These are phyloP conservation scores for Chalciporus sp. DNA, from an alignment of 1,284 basidiomycete genomes.

Conservation along the genomic window DNA sequence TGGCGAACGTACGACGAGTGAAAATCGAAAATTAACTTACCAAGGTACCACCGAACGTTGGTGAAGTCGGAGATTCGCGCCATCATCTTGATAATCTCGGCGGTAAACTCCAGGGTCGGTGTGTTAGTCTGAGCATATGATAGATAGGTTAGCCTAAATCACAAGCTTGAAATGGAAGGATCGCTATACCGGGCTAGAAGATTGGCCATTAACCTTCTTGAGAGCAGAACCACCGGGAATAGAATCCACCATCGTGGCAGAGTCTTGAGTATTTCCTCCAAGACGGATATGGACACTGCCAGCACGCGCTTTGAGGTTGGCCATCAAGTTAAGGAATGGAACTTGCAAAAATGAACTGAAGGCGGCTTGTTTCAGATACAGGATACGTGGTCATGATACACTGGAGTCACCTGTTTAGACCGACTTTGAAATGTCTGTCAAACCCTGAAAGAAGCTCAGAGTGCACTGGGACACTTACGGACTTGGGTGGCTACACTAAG, in stretches of 20 bases:
- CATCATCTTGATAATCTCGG: constrained; percentile 19
- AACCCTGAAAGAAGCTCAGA: too few relatives aligned
- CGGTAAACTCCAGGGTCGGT: constrained; percentile 11
- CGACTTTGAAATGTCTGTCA: constrained; percentile 3
- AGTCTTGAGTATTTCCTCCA: constrained; percentile 64
- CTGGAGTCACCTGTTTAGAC: constrained; percentile 19
- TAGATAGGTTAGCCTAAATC: too few relatives aligned
- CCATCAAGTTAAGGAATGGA: constrained; percentile 61
- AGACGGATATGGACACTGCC: constrained; percentile 54
- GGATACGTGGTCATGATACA: constrained; percentile 2
- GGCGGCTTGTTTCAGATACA: constrained; percentile 12
- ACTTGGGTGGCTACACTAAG: constrained; percentile 51
- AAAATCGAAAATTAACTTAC: constrained; percentile 3
- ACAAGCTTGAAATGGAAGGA: too few relatives aligned
- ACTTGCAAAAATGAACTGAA: constrained; percentile 41
- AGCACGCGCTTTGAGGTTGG: constrained; percentile 49
- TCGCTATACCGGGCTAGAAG: too few relatives aligned
- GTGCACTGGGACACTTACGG: constrained; percentile 34
- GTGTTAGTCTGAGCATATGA: constrained; percentile 8
- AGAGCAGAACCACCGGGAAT: too few relatives aligned
- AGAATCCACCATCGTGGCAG: constrained; percentile 42
- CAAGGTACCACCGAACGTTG: constrained; percentile 18
- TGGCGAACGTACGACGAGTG: background rate
- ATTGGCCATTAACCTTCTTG: too few relatives aligned
- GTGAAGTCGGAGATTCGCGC: constrained; percentile 11